Base-by-base conservation (phyloP, 2,329 filamentous ascomycete species). In the Colletotrichum sidae region DNA sequence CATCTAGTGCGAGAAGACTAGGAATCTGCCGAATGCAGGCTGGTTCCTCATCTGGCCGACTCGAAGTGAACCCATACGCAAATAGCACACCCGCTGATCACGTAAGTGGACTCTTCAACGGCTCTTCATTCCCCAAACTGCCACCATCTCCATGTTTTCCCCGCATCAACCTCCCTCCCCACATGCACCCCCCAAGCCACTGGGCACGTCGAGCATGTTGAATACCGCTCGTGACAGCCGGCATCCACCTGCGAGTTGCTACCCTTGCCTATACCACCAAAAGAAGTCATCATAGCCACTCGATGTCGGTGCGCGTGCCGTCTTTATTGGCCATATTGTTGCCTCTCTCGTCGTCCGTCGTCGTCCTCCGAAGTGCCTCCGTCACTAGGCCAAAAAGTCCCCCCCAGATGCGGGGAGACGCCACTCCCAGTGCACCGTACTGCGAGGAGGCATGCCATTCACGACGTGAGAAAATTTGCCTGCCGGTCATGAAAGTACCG, bases 281-380 rank as follows among this genome's bases (percentile, higher is more conserved):
- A 53, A 66, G 63, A 56, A 42, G 47, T 13, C 63, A 54, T 66
- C 53, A 53, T 63, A 49, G 35, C 52, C 63, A 66, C 58, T 53
- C 42, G 35, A 52, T 39, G 33, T 49, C 49, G 44, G 52, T 10
- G 34, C 33, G 6, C 6, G 55, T 57, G 17, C 33, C 33, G 41
- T 34, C 53, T 42, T 58, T 39, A 61, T 56, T 56, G 47, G 17
- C 37, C 17, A 33, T 38, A 10, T 41, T 15, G 12, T n/a, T 11
- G 15, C 46, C 9, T 34, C 53, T 53, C 25, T 25, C 51, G 13
- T 8, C 42, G 37, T n/a, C 37, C 17, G 17, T 52, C 51, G 13
- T 7, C 42, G 37, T n/a, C 37, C 35, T 13, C 57, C 62, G 52
- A 55, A 56, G 62, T 65, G 50, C 15, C 47, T 13, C 62, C 62